Base-by-base conservation (phyloP, 2,329 filamentous ascomycete species). In the Scopulariopsis brevicaulis region DNA sequence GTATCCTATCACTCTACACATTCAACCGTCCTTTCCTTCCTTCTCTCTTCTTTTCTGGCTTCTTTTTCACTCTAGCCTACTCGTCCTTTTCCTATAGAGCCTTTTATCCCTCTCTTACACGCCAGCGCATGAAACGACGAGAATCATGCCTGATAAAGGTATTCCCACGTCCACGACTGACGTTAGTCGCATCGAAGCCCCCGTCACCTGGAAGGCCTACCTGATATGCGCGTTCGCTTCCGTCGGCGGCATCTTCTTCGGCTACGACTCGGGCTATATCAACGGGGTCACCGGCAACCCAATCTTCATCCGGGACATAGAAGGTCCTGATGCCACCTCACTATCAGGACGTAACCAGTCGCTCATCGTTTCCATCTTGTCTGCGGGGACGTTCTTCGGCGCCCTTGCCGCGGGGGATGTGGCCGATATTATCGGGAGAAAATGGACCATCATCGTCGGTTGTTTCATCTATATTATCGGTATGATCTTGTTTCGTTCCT, bases 241-340 rank as follows among this genome's bases (percentile, higher is more conserved):
- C 37, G 86, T 87, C 61, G 85, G 85, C 66, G 85, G 82, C 70
- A 87, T 89, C 72, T 86, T 90, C 75, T 88, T 90, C 72, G 87
- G 87, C 54, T 90, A 88, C 71, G 87, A 90, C 66, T 88, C 86
- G 50, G 87, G 87, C 64, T 88, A 87, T 73, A 88, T 89, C 75
- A 84, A 83, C 68, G 83, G 83, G 67, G 82, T 86, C 60, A 72
- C 80, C 48, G 80, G 75, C 63, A 74, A 76, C 63, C 48, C 66
- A 12, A 71, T 72, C 69, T 84, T 86, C 73, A 76, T 78, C 67
- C 24, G 69, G 15, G 69, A 74, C 61, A 78, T 84, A 66, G 74
- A 79, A 64, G 74, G 77, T 60, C 61, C 66, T 34, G 69, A 63
- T 53, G 66, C 64, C 34, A 64, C 60, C 0, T 60, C 60, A 8